Conservation (phyloP, 768 basidiomycete genomes). For the Tylopilus rubrobrunneus region DNA sequence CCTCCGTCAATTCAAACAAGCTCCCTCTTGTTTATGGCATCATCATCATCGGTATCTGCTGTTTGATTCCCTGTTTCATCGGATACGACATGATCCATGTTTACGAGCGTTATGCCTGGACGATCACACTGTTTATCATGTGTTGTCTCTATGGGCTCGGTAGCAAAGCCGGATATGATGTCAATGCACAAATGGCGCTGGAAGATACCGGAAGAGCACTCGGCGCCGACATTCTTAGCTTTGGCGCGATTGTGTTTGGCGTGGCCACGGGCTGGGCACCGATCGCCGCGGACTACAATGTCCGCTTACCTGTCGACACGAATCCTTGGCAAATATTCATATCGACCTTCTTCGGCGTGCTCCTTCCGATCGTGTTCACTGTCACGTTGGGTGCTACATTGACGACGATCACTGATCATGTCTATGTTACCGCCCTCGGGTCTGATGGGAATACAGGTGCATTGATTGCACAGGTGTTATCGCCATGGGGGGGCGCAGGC, state of each 20-base stretch:
- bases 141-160: constrained; percentile 51
- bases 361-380: no score
- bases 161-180: constrained; percentile 42
- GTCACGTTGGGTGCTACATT: no score
- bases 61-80: constrained; percentile 43
- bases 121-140: constrained; percentile 43
- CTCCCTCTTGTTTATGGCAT: constrained; percentile 47
- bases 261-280: no score
- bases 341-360: no score
- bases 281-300: no score
- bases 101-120: constrained; percentile 58
- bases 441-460: constrained; percentile 40
- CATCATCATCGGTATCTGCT: constrained; percentile 41
- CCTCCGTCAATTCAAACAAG: constrained; percentile 40
- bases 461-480: constrained; percentile 41
- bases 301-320: no score
- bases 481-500: constrained; percentile 41
- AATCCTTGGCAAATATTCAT: no score
- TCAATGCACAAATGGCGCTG: constrained; percentile 37
- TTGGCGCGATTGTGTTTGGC: no score
- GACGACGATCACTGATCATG: constrained; percentile 27
- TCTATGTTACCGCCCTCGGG: constrained; percentile 38
- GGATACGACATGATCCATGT: constrained; percentile 44
- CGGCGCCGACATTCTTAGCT: no score
- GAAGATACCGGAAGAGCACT: no score